Conservation (phyloP, 441 rosid genomes). For the Mallotus japonicus region DNA sequence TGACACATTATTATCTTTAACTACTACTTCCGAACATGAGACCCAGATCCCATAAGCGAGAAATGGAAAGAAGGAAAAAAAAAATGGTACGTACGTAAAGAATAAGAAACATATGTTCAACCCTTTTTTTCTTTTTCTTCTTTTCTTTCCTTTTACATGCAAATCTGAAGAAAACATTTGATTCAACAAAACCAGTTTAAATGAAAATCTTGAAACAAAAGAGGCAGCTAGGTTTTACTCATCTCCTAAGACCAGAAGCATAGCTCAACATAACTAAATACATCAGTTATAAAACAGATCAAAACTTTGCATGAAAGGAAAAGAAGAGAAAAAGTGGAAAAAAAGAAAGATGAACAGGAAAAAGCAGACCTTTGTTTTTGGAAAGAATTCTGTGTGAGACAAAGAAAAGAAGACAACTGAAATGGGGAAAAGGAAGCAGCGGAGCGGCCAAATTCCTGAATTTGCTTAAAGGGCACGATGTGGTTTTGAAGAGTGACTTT, state of each 20-base stretch:
- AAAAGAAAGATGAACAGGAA: neutral
- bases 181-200: neutral
- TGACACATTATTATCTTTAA: neutral
- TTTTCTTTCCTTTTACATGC: neutral
- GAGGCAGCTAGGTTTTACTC: neutral
- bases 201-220: no score
- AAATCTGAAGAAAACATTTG: neutral
- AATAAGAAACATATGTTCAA: no score
- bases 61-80: no score
- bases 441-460: conserved; percentile 38
- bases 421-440: conserved; percentile 22
- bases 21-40: neutral
- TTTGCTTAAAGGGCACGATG: conserved; percentile 61
- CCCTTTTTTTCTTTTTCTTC: neutral
- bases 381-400: conserved; percentile 37
- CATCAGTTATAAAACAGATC: neutral
- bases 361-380: conserved; percentile 40
- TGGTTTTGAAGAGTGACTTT: conserved; percentile 16
- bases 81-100: neutral
- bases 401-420: conserved; percentile 28
- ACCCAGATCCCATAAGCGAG: no score
- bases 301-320: conserved; percentile 13
- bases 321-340: conserved; percentile 14
- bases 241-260: neutral
- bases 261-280: neutral